Conservation (phyloP, 306 rosid genomes). For the Ormosia semicastrata region DNA sequence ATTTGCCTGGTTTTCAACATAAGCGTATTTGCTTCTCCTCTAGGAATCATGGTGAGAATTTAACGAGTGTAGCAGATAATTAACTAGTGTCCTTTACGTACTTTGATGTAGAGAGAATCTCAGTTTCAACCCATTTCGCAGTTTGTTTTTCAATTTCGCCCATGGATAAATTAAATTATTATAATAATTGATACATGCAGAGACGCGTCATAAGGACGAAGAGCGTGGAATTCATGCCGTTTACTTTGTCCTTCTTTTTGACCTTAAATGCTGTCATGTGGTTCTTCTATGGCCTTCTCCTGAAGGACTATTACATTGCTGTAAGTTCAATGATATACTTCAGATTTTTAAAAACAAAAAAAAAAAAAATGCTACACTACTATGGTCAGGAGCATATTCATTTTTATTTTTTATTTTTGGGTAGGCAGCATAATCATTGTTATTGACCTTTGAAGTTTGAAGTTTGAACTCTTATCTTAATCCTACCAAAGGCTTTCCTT, state of each 20-base stretch:
- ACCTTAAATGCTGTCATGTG: conserved; percentile 79
- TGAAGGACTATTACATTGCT: conserved; percentile 80
- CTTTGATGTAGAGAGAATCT: not conserved
- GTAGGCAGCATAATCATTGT: not conserved
- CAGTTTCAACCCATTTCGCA: not conserved
- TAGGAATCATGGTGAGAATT: conserved; percentile 57
- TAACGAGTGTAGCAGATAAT: not conserved
- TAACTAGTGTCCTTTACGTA: not conserved
- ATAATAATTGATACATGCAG: conserved; percentile 41
- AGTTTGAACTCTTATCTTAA: not conserved
- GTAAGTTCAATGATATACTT: conserved; percentile 41
- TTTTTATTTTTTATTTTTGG: not conserved
- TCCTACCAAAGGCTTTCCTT: not conserved
- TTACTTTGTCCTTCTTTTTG: conserved; percentile 73
- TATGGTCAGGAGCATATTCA: not conserved
- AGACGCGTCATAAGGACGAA: conserved; percentile 63
- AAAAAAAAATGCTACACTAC: not conserved
- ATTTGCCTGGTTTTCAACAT: conserved; percentile 68
- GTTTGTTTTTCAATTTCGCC: not conserved
- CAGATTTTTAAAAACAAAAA: not conserved
- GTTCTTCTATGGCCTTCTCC: conserved; percentile 90
- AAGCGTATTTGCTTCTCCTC: conserved; percentile 84
- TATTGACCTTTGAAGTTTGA: not conserved
- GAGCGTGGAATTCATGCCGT: conserved; percentile 91
- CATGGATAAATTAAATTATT: not conserved